Base-by-base conservation (phyloP, 163 green algal species). In the Trebouxia gelatinosa region DNA sequence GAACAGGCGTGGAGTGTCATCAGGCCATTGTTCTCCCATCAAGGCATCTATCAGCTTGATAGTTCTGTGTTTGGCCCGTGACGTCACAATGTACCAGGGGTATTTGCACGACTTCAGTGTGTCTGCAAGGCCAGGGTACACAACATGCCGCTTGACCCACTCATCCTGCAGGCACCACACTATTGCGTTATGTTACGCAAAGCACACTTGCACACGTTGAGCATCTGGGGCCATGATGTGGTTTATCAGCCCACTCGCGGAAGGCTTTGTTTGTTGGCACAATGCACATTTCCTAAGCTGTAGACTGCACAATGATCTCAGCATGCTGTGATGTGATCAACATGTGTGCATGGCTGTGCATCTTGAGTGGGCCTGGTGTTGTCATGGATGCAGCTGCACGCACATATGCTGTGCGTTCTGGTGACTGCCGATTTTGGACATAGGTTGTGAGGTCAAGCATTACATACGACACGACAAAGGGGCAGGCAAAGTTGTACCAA, bases 41-140 rank as follows among this genome's bases (percentile, higher is more conserved):
- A 76, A n/a, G 32, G 65, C 74, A 19, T 70, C 32, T 31, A 90
- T 71, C 51, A 90, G 70, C 28, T 62, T 38, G 9, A 77, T 40
- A 19, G 87, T 57, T n/a, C 84, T 72, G 19, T 78, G 17, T 16
- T 65, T 51, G 2, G 66, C 66, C 78, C 87, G 87, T 39, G 64
- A 81, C 35, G 70, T 82, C 23, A 77, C 78, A 26, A 89, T 68
- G 70, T 89, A 90, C 62, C 81, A 87, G 17, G 86, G 86, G 66
- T 84, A 82, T 40, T 79, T 59, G 51, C 74, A 87, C 19, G 80
- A 57, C 28, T 26, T 39, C 35, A 90, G 65, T 6, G 82, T 85
- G 4, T 84, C 85, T 2, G 54, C 35, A 3, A 90, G 61, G 0
- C 86, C 86, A 28, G 54, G 65, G 65, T 88, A 90, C 38, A 85